Conservation (phyloP, 169 alveolate genomes). For the Plasmodium yoelii region DNA sequence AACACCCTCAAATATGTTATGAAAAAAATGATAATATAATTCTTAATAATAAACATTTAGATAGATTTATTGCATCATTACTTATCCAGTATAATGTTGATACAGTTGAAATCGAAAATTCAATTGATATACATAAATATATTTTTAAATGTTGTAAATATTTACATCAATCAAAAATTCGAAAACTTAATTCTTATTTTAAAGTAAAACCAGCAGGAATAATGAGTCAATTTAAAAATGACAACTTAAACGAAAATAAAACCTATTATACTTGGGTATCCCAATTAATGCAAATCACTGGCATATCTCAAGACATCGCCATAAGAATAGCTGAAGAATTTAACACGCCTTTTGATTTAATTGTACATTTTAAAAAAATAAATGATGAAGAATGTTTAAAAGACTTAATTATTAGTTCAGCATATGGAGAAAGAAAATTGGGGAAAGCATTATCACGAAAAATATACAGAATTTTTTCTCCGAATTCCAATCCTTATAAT, state of each 20-base stretch:
- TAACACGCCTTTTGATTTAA: conserved; percentile 49
- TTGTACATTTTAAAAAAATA: conserved; percentile 55
- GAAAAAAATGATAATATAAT: conserved; percentile 3
- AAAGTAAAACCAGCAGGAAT: conserved; percentile 59
- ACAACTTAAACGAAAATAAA: background rate
- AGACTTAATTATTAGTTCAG: conserved; percentile 36
- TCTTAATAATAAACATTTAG: conserved; percentile 32
- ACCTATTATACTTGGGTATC: conserved; percentile 58
- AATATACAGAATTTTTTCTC: conserved; percentile 59
- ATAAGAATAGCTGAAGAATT: conserved; percentile 41
- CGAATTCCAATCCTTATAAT: conserved; percentile 28
- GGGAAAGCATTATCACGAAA: conserved; percentile 71
- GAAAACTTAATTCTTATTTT: conserved; percentile 56
- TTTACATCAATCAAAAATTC: conserved; percentile 37
- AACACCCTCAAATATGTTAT: conserved; percentile 1
- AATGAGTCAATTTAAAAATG: conserved; percentile 8
- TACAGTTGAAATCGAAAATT: conserved; percentile 55
- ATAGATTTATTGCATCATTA: conserved; percentile 36
- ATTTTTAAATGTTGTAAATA: conserved; percentile 61
- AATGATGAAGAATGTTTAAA: conserved; percentile 72
- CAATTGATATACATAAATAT: conserved; percentile 12
- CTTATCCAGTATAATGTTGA: conserved; percentile 32
- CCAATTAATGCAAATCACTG: conserved; percentile 70
- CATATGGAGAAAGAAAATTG: conserved; percentile 62
- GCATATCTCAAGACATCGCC: conserved; percentile 65